phyloP scores from a whole-genome alignment of 2,329 filamentous ascomycete genomes.

The Apiospora sp. region DNA sequence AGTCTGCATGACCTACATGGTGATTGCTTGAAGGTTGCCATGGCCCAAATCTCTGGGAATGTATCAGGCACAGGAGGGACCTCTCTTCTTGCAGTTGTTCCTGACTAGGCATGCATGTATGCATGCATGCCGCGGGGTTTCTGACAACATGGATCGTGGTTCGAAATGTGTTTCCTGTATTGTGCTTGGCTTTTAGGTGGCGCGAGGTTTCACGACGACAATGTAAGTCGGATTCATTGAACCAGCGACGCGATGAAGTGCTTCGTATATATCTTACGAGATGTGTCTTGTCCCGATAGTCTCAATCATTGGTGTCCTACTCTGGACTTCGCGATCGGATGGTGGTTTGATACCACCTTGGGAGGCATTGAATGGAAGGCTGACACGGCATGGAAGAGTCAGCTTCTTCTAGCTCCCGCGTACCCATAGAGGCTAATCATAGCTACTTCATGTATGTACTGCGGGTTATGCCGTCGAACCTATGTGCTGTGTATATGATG shows the following conservation, averaged over 20 bases:
- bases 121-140: constrained; percentile 1
- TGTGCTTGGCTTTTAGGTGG: background rate
- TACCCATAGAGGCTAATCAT: constrained; percentile 3
- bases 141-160: constrained; percentile 4
- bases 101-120: background rate
- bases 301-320: background rate
- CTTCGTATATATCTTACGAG: constrained; percentile 8
- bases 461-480: constrained; percentile 10
- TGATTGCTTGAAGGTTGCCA: constrained; percentile 3
- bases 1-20: constrained; percentile 18
- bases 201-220: background rate
- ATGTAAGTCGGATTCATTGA: background rate
- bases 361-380: constrained; percentile 1
- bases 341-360: constrained; percentile 12
- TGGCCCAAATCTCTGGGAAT: constrained; percentile 15
- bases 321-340: background rate
- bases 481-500: background rate
- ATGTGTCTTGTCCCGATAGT: constrained; percentile 1
- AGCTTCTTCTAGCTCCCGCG: constrained; percentile 1
- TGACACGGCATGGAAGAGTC: background rate
- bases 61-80: constrained; percentile 8
- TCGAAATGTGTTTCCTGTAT: background rate
- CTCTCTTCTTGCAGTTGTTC: constrained; percentile 8
- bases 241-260: background rate
- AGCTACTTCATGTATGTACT: background rate